Evolutionary conservation across 2,329 filamentous ascomycete genomes (phyloP), one percentile per base, ranked within the genome.

Genomic region (Penicillium sp.): DNA sequence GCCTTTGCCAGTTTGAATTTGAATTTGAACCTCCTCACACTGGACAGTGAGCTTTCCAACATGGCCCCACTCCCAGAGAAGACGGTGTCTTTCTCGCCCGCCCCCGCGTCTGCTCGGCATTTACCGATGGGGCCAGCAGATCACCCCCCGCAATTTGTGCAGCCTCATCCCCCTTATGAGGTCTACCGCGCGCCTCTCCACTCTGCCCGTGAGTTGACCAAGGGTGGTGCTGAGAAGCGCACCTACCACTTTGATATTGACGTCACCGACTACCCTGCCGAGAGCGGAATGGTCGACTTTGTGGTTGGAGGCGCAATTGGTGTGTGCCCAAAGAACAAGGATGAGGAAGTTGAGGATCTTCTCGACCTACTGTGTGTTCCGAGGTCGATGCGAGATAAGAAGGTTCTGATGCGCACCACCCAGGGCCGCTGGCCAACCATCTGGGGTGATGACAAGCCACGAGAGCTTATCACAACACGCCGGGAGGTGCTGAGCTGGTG

Each of bases 181-280:
- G 92, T 98, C 59, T 96, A 90, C 76, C 89, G 92, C 1, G 93
- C 93, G n/a, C 91, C 87, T 62, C 85, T 99, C 47, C 89, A 91
- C 75, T 87, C 87, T 67, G 86, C 91, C 2, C 88, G 95, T 55
- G 92, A 96, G 76, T 79, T 99, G 71, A 99, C 95, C 13, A 89
- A 86, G 71, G 81, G 85, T 24, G 93, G 93, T 22, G 95, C 95
- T 5, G 91, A 96, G 81, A 99, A 99, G 84, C 85, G 93, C 59
- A 99, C 95, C 0, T 96, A 93, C 74, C 95, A 99, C 76, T 98
- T 98, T 68, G 95, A 98, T 68, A 86, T 99, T 45, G 95, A 99
- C 68, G 89, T 99, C 49, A 97, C 93, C 49, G 89, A 96, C 72
- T 99, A 99, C 68, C 92, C 95, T 0, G 84, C 86, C 21, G 91